Evolutionary conservation across 192 early-diverging fungal genomes (phyloP).

Genomic region (Fimicolochytrium jonesii): DNA sequence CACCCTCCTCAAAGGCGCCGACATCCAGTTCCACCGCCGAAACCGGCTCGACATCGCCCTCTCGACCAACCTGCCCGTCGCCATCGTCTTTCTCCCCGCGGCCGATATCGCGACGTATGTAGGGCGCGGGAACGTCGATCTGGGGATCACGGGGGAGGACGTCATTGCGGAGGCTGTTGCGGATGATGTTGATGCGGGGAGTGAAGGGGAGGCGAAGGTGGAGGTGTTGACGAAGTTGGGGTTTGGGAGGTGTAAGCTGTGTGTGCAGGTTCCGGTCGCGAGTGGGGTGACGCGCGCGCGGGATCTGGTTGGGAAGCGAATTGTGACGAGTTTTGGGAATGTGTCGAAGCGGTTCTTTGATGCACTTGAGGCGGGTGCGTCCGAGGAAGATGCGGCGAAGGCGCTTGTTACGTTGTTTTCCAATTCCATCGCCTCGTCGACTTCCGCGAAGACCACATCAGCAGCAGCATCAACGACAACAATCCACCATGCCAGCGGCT

Average conservation of each 20-base stretch:
- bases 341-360: conserved; percentile 58
- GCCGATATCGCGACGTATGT: conserved; percentile 96
- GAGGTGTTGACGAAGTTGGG: conserved; percentile 61
- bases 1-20: conserved; percentile 78
- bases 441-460: too few relatives aligned
- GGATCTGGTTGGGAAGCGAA: conserved; percentile 83
- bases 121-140: conserved; percentile 89
- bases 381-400: conserved; percentile 13
- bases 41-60: conserved; percentile 96
- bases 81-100: conserved; percentile 91
- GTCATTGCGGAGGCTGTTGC: conserved; percentile 87
- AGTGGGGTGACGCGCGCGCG: conserved; percentile 43
- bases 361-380: conserved; percentile 59
- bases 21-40: conserved; percentile 92
- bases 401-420: too few relatives aligned
- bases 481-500: conserved; percentile 85
- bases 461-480: conserved; percentile 70
- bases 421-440: too few relatives aligned
- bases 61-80: conserved; percentile 87
- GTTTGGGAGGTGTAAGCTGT: conserved; percentile 91
- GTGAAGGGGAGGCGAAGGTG: conserved; percentile 64
- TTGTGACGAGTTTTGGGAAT: conserved; percentile 84
- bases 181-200: too few relatives aligned
- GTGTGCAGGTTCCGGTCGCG: conserved; percentile 82
- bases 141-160: conserved; percentile 96